A percentile compares a stretch with the other conserved stretches of the same genome.
phyloP scores from a whole-genome alignment of 805 yeast species.

The Wickerhamomyces chaumierensis region DNA sequence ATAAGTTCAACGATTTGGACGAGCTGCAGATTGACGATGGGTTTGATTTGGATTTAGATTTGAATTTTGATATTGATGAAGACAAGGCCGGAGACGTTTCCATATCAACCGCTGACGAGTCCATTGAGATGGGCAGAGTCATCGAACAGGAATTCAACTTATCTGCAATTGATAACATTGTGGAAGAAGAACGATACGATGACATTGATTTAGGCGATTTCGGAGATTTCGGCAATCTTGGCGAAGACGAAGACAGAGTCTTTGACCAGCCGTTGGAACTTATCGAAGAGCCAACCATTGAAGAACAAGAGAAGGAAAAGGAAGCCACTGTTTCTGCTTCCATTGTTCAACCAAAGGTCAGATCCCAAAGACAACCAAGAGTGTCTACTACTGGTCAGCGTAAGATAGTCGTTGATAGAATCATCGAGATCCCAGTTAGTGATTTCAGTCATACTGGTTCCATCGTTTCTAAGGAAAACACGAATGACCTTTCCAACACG shows the following conservation, averaged over 20 bases:
- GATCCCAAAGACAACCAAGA: slow-evolving; percentile 6
- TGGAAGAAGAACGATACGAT: slow-evolving; percentile 1
- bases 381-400: slow-evolving; percentile 9
- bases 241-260: slow-evolving; percentile 6
- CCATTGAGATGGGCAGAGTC: slow-evolving; percentile 19
- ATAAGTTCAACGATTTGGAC: slow-evolving; percentile 21
- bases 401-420: slow-evolving; percentile 14
- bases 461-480: slow-evolving; percentile 5
- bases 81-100: slow-evolving; percentile 1
- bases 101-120: slow-evolving; percentile 17
- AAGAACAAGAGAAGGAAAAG: neutral
- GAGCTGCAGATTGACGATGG: slow-evolving; percentile 28
- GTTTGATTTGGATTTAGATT: slow-evolving; percentile 45
- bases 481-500: neutral
- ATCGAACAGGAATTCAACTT: slow-evolving; percentile 9
- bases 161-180: slow-evolving; percentile 4
- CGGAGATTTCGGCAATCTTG: too few species aligned
- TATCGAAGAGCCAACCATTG: slow-evolving; percentile 10
- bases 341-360: slow-evolving; percentile 1
- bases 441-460: slow-evolving; percentile 10
- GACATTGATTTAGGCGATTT: slow-evolving; percentile 1
- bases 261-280: slow-evolving; percentile 12
- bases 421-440: slow-evolving; percentile 16
- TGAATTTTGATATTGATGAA: slow-evolving; percentile 29
- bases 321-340: neutral